Evolutionary conservation across 768 basidiomycete genomes (phyloP), one percentile per base, ranked within the genome.

Genomic region (Inosperma sp.): DNA sequence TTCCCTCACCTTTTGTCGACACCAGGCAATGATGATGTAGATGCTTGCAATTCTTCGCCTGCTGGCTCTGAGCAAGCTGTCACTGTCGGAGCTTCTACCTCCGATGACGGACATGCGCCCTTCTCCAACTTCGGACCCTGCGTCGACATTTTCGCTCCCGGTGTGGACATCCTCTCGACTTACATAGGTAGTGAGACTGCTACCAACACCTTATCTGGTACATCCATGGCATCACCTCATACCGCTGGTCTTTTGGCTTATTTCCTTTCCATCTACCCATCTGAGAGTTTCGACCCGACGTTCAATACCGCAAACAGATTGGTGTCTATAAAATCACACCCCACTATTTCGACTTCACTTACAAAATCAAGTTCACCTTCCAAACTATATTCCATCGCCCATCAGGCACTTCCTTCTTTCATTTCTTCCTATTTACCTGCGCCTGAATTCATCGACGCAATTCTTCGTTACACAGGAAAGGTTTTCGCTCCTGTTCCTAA

Each of bases 141-240:
- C 64, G 93, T 98, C 45, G 91, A 97, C 60, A 78, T 98, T 55
- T 94, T 96, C 59, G 94, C 81, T 26, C 95, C 94, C 43, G 91
- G 88, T 53, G 72, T 94, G 55, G 91, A 92, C 75, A 95, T 97
- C 65, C 73, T 87, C 2, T 94, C 89, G 30, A 95, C 90, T 47
- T 96, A 82, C 75, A 91, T 77, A 52, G 83, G 83, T 27, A 77
- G 80, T 53, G 66, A 64, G 52, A 63, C 55, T 4, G 80, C 88
- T n/a, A 75, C 74, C 42, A 81, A 83, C 59, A 88, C 84, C 7
- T 80, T 96, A 58, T 92, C 89, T 1, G 92, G 92, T 36, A 93
- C 92, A 7, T 92, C 88, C 14, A 96, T 96, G 93, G 93, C 94
- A 12, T 89, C 89, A 5, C 95, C 95, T 40, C 93, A 95, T 72